These are phyloP conservation scores for Scheffersomyces parashehatae DNA, from an alignment of 1,139 yeast genomes.

Conservation along the genomic window DNA sequence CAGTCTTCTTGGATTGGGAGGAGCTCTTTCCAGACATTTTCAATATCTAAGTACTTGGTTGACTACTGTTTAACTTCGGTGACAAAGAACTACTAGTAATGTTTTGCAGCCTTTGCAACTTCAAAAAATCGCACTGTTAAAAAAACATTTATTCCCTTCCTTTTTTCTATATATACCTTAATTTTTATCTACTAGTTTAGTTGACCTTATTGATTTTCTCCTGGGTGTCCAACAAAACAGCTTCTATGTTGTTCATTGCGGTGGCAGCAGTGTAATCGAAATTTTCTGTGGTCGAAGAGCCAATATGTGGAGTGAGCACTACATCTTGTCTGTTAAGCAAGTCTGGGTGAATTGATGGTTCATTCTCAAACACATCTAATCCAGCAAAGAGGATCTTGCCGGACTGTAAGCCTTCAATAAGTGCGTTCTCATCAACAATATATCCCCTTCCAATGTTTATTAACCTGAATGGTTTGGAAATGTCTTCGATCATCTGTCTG, in stretches of 20 bases:
- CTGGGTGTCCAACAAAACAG: slow-evolving; percentile 4
- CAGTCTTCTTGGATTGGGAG: slow-evolving; percentile 3
- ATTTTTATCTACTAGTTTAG: slow-evolving; percentile 1
- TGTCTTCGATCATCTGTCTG: slow-evolving; percentile 43
- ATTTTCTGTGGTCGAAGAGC: slow-evolving; percentile 63
- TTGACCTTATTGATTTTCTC: slow-evolving; percentile 5
- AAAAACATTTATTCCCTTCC: no score
- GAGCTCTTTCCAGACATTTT: no score
- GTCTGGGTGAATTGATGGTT: slow-evolving; percentile 58
- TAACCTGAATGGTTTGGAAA: slow-evolving; percentile 56
- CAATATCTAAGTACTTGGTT: no score
- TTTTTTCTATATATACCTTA: no score
- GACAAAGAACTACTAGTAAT: no score
- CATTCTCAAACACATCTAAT: slow-evolving; percentile 74
- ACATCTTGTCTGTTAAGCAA: slow-evolving; percentile 65
- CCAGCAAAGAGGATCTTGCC: slow-evolving; percentile 78
- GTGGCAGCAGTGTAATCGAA: slow-evolving; percentile 48
- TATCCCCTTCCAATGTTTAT: slow-evolving; percentile 80
- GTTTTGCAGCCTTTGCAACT: no score
- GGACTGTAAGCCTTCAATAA: slow-evolving; percentile 62
- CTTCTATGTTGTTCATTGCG: slow-evolving; percentile 11
- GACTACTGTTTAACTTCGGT: no score
- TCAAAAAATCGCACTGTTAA: no score
- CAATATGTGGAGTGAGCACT: slow-evolving; percentile 75
- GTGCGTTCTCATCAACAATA: slow-evolving; percentile 70